A percentile compares a stretch with the other conserved stretches of the same genome.
phyloP scores from a whole-genome alignment of 257 asterid genomes.

The Fraxinus cuspidata region DNA sequence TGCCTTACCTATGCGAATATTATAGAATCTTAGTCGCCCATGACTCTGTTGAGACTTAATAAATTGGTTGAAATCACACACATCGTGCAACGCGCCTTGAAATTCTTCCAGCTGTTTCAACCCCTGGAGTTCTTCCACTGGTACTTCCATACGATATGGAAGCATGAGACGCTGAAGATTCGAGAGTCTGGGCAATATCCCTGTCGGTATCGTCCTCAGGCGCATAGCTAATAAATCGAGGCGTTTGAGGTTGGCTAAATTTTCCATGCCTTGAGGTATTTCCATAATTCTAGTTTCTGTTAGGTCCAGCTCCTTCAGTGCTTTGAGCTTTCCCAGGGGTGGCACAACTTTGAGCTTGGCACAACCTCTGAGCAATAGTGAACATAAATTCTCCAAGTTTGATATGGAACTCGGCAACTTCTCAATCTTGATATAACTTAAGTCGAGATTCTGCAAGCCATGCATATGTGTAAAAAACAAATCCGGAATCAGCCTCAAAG shows the following conservation, averaged over 20 bases:
- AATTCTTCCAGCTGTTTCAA: constrained; percentile 29
- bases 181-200: constrained; percentile 26
- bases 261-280: constrained; percentile 31
- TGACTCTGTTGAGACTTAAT: constrained; percentile 22
- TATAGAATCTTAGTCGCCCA: constrained; percentile 25
- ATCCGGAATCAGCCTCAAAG: constrained; percentile 31
- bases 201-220: constrained; percentile 24
- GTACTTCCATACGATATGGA: constrained; percentile 19
- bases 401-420: constrained; percentile 29
- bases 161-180: constrained; percentile 32
- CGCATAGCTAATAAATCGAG: constrained; percentile 25
- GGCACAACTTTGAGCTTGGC: constrained; percentile 26
- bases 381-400: constrained; percentile 30
- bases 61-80: constrained; percentile 23
- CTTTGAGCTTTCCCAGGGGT: constrained; percentile 24
- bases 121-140: constrained; percentile 29
- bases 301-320: constrained; percentile 32
- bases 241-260: constrained; percentile 30
- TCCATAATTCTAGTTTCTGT: constrained; percentile 17
- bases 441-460: constrained; percentile 28
- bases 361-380: constrained; percentile 29
- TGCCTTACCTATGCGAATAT: constrained; percentile 22
- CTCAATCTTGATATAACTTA: constrained; percentile 26
- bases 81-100: constrained; percentile 27
- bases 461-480: constrained; percentile 27